Base-by-base conservation (phyloP, 2,329 filamentous ascomycete genomes). In the Didymella exigua region DNA sequence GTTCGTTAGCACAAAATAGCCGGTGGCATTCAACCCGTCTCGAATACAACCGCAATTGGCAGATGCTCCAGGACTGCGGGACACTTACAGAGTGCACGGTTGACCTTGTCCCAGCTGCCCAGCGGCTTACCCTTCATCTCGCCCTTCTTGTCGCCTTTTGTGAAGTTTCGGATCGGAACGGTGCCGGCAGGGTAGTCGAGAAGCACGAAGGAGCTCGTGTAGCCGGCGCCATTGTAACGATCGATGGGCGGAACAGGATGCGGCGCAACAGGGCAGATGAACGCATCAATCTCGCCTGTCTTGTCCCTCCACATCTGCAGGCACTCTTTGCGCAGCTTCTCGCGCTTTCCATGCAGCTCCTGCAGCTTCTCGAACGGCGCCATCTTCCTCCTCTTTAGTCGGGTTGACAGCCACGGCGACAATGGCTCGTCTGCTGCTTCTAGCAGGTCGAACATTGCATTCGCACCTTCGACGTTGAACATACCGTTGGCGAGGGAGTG, bases 221-320 rank as follows among this genome's bases (percentile, higher is more conserved):
- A 89, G 52, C 84, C 82, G 0, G 84, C 81, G 0, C 81, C 82
- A 67, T 87, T 86, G 73, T 84, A 89, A 2, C 80, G 76, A 72
- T 89, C 86, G 49, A 86, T 81, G 9, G 81, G 78, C 1, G 86
- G 84, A 0, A 86, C 80, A 0, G 86, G 84, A 69, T 89, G 86
- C 2, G 86, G 85, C 13, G 86, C 86, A 0, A 87, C 77, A 0
- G 86, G 86, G 58, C 81, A 85, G 50, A 89, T 80, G 46, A 89
- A 81, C 0, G 84, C 84, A 74, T 89, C 86, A 7, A 89, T 74
- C 4, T 67, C 70, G 40, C 77, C 70, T 72, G 47, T 72, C 66
- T 7, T 68, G 63, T 63, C 77, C 69, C 58, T 76, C 86, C 86
- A 89, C 49, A 88, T 80, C 23, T 79, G 73, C 45, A 84, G 60